These are phyloP conservation scores for Cladosporium sp. DNA, from an alignment of 2,329 filamentous ascomycete genomes.

Conservation along the genomic window DNA sequence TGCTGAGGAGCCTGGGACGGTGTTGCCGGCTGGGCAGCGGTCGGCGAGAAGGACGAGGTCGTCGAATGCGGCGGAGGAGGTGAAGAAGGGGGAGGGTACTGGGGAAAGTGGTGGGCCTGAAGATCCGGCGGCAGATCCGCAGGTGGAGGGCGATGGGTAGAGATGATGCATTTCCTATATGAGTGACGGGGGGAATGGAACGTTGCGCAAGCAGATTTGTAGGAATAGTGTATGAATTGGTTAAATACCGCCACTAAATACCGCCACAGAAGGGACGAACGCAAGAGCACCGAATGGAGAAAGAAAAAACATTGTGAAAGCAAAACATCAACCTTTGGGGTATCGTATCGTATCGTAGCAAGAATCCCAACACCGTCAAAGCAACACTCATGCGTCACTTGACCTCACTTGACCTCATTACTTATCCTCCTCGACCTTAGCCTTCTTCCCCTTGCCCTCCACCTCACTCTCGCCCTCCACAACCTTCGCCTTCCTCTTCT, in stretches of 20 bases:
- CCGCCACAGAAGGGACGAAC: too few relatives aligned
- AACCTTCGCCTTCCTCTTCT: slow-evolving; percentile 38
- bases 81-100: neutral
- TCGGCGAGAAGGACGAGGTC: slow-evolving; percentile 3
- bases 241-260: too few relatives aligned
- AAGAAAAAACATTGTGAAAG: too few relatives aligned
- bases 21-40: neutral
- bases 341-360: slow-evolving; percentile 8
- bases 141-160: neutral
- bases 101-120: neutral
- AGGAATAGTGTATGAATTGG: neutral
- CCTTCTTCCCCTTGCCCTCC: slow-evolving; percentile 26
- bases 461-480: slow-evolving; percentile 18
- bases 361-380: neutral
- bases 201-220: neutral
- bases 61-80: neutral
- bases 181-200: neutral
- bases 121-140: neutral
- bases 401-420: too few relatives aligned
- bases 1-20: neutral
- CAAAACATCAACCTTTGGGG: neutral
- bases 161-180: neutral
- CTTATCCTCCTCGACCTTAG: slow-evolving; percentile 29
- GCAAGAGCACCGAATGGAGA: too few relatives aligned
- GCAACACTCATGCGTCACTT: neutral